These are phyloP conservation scores for Saccharomyces hybrid DNA, from an alignment of 1,139 yeast species.

Conservation along the genomic window DNA sequence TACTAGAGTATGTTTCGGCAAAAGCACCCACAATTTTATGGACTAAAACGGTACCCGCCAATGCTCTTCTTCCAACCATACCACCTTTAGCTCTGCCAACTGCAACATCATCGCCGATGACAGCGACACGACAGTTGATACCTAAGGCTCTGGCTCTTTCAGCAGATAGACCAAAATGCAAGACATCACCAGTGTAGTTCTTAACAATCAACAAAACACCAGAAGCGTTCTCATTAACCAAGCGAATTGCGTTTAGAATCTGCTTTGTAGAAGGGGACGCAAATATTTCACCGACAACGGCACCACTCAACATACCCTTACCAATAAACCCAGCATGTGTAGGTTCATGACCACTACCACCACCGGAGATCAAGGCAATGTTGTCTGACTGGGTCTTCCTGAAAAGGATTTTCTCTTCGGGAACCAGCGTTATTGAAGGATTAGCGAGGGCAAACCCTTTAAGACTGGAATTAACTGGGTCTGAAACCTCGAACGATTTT, in stretches of 20 bases:
- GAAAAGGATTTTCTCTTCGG: slow-evolving; percentile 61
- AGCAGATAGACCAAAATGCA: slow-evolving; percentile 86
- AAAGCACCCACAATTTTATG: slow-evolving; percentile 84
- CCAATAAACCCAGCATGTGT: slow-evolving; percentile 90
- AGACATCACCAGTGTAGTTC: slow-evolving; percentile 88
- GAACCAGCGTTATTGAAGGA: slow-evolving; percentile 56
- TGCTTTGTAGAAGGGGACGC: slow-evolving; percentile 92
- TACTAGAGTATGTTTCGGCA: slow-evolving; percentile 39
- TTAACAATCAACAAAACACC: slow-evolving; percentile 75
- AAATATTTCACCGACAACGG: slow-evolving; percentile 81
- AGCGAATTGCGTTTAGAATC: slow-evolving; percentile 56
- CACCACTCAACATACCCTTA: slow-evolving; percentile 70
- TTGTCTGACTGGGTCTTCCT: slow-evolving; percentile 36
- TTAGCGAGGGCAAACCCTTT: slow-evolving; percentile 63
- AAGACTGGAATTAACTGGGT: slow-evolving; percentile 57
- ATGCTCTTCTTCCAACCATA: slow-evolving; percentile 86
- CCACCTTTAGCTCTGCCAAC: slow-evolving; percentile 83
- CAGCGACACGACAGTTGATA: slow-evolving; percentile 57
- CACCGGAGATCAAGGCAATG: slow-evolving; percentile 75
- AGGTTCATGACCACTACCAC: slow-evolving; percentile 96
- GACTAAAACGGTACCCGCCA: slow-evolving; percentile 82
- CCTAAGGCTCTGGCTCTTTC: slow-evolving; percentile 81
- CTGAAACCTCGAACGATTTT: slow-evolving; percentile 38
- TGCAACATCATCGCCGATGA: slow-evolving; percentile 87
- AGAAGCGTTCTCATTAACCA: slow-evolving; percentile 38